Evolutionary conservation across 371 early-diverging fungal genomes (phyloP).

Genomic region (Syncephalastrum contaminatum): DNA sequence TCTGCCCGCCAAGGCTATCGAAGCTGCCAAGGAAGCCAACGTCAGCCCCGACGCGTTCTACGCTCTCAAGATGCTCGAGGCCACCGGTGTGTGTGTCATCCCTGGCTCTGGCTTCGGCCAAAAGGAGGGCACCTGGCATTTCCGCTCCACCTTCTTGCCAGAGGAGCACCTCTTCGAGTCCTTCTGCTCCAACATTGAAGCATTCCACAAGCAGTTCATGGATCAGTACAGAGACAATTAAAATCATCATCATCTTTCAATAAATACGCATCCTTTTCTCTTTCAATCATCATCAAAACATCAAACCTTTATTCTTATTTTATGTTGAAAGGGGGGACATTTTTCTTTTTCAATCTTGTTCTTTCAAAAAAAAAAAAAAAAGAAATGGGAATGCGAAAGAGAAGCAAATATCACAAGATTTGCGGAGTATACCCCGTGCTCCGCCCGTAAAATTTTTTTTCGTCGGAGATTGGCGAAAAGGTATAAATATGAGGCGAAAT

Average conservation of each 20-base stretch:
- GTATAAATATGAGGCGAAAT: constrained; percentile 23
- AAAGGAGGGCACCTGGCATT: constrained; percentile 88
- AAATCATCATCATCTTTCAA: constrained; percentile 3
- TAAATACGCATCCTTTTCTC: too few species aligned
- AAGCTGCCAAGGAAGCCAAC: constrained; percentile 65
- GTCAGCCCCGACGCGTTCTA: constrained; percentile 86
- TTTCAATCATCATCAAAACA: too few species aligned
- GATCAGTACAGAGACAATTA: constrained; percentile 65
- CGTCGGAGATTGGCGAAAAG: constrained; percentile 15
- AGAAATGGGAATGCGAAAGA: too few species aligned
- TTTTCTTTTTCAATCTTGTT: too few species aligned
- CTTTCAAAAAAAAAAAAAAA: too few species aligned
- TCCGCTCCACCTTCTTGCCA: constrained; percentile 95
- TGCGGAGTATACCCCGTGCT: too few species aligned
- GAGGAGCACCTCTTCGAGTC: constrained; percentile 88
- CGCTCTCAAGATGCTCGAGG: constrained; percentile 85
- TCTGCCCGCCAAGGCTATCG: constrained; percentile 74
- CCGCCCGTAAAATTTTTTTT: too few species aligned
- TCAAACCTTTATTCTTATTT: too few species aligned
- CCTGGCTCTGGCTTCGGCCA: constrained; percentile 84
- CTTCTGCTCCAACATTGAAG: constrained; percentile 71
- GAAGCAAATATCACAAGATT: too few species aligned
- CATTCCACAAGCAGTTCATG: constrained; percentile 85
- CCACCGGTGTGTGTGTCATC: constrained; percentile 64
- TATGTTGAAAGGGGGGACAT: too few species aligned